A percentile compares a stretch with the other conserved stretches of the same genome.
Evolutionary conservation across 1,139 yeast species (phyloP).

Genomic region (Geotrichum bryndzae): DNA sequence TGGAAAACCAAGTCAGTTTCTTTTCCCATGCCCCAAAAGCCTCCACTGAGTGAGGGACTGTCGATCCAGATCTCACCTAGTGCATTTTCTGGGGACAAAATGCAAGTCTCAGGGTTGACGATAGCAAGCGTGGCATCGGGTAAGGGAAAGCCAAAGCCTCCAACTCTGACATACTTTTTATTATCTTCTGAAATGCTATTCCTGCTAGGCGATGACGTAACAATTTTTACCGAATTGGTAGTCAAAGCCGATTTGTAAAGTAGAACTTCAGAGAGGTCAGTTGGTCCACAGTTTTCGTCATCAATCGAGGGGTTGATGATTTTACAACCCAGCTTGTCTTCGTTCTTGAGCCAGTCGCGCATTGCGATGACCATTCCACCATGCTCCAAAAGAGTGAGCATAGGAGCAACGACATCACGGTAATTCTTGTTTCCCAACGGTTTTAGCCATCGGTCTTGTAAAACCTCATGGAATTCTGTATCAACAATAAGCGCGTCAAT

Average conservation of each 20-base stretch:
- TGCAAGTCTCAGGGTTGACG: slow-evolving; percentile 84
- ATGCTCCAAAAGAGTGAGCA: slow-evolving; percentile 82
- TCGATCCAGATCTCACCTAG: slow-evolving; percentile 99
- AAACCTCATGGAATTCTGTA: slow-evolving; percentile 84
- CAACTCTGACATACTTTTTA: slow-evolving; percentile 57
- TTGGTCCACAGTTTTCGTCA: slow-evolving; percentile 40
- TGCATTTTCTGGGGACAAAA: slow-evolving; percentile 61
- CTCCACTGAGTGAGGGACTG: slow-evolving; percentile 81
- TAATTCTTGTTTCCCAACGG: slow-evolving; percentile 84
- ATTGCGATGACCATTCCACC: slow-evolving; percentile 94
- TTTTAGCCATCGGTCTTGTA: slow-evolving; percentile 85
- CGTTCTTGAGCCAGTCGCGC: slow-evolving; percentile 74
- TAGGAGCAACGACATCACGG: slow-evolving; percentile 77
- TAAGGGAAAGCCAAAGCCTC: slow-evolving; percentile 88
- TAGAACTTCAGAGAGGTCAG: slow-evolving; percentile 58
- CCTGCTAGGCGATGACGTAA: slow-evolving; percentile 50
- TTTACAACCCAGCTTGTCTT: slow-evolving; percentile 49
- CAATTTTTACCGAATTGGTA: slow-evolving; percentile 67
- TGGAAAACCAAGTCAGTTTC: slow-evolving; percentile 76
- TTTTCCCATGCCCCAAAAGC: slow-evolving; percentile 67
- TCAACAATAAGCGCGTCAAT: slow-evolving; percentile 90
- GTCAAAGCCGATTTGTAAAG: slow-evolving; percentile 78
- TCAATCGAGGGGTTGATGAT: slow-evolving; percentile 27
- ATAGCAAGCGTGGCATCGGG: slow-evolving; percentile 92
- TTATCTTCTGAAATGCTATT: slow-evolving; percentile 39